A percentile compares a stretch with the other conserved stretches of the same genome.
These are phyloP conservation scores for Wickerhamomyces queroliae DNA, from an alignment of 805 yeast species.

Conservation along the genomic window DNA sequence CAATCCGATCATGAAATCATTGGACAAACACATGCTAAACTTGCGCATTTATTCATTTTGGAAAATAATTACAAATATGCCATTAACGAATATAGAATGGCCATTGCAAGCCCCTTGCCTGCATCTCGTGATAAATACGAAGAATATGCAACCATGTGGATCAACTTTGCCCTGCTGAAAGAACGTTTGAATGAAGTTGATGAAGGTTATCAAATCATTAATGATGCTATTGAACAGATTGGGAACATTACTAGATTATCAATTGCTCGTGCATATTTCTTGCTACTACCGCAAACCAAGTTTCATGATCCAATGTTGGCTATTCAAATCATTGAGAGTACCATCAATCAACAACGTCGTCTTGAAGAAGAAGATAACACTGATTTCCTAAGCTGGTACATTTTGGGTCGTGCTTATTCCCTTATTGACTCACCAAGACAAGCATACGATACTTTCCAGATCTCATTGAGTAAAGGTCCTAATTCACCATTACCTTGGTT, in stretches of 20 bases:
- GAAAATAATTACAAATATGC: conserved; percentile 45
- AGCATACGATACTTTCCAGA: conserved; percentile 51
- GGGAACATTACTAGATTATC: conserved; percentile 40
- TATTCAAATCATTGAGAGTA: conserved; percentile 28
- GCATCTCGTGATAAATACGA: conserved; percentile 38
- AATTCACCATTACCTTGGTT: conserved; percentile 59
- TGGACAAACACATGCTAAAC: conserved; percentile 46
- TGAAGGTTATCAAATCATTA: conserved; percentile 45
- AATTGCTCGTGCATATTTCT: conserved; percentile 43
- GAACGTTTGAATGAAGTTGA: conserved; percentile 38
- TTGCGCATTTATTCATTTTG: conserved; percentile 48
- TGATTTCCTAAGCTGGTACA: conserved; percentile 53
- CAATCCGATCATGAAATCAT: conserved; percentile 38
- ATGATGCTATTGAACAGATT: conserved; percentile 37
- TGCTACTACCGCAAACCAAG: conserved; percentile 30
- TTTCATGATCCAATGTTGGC: conserved; percentile 30
- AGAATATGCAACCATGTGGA: conserved; percentile 47
- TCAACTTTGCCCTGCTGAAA: conserved; percentile 44
- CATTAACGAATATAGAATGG: conserved; percentile 30
- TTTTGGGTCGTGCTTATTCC: conserved; percentile 48
- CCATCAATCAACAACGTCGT: conserved; percentile 20
- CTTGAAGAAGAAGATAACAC: conserved; percentile 25
- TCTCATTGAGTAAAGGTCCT: conserved; percentile 47
- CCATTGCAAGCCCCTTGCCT: conserved; percentile 37
- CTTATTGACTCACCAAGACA: conserved; percentile 38